Conservation (phyloP, 164 flowering plant genomes). For the Umbellularia californica region DNA sequence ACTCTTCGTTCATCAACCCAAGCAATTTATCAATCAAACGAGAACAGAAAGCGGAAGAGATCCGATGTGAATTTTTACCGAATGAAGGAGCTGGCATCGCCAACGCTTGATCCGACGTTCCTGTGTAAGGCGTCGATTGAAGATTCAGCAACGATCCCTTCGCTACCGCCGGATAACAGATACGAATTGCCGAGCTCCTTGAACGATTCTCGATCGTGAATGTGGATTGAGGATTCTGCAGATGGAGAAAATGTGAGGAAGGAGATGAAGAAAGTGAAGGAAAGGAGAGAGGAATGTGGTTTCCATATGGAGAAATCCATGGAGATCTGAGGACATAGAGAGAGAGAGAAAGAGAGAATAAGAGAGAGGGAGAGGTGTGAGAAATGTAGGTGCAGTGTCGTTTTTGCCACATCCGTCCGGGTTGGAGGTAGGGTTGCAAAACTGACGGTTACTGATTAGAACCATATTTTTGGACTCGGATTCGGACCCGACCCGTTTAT, state of each 20-base stretch:
- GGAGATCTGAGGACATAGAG: background rate
- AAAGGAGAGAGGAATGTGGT: background rate
- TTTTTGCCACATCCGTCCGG: background rate
- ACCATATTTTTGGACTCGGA: too few relatives aligned
- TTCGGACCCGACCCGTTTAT: too few relatives aligned
- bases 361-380: background rate
- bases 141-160: conserved; percentile 48
- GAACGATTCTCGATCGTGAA: conserved; percentile 51
- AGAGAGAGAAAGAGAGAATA: background rate
- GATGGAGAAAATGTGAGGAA: too few relatives aligned
- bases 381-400: background rate
- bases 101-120: background rate
- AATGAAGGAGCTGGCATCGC: conserved; percentile 10
- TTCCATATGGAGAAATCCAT: conserved; percentile 1
- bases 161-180: conserved; percentile 91
- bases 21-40: background rate
- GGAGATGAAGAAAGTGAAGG: background rate
- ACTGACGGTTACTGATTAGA: too few relatives aligned
- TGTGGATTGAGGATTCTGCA: conserved; percentile 62
- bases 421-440: background rate
- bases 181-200: conserved; percentile 71
- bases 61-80: background rate
- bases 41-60: background rate
- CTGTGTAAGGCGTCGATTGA: conserved; percentile 15
- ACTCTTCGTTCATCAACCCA: background rate